Base-by-base conservation (phyloP, 2,329 filamentous ascomycete species). In the Colletotrichum musicola region DNA sequence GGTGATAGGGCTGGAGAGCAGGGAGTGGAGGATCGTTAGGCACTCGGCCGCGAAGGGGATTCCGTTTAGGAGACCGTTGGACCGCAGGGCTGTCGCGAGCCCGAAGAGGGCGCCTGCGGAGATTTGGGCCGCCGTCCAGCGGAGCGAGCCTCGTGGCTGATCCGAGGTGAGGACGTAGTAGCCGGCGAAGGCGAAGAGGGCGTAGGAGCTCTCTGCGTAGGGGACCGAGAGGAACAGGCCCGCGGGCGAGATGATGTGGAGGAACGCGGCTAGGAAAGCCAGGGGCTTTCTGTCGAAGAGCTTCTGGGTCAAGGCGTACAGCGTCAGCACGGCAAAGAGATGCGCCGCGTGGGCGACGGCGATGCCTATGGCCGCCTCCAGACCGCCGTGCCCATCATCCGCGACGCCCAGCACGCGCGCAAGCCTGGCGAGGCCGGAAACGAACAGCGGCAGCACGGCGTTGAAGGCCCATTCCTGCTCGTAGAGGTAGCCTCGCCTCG, bases 391-490 rank as follows among this genome's bases (percentile, higher is more conserved):
- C 16, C 70, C 68, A 38, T 49, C 64, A 49, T 61, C 54, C 27
- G 22, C 30, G 9, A 77, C 30, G 27, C 76, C 77, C 54, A 77
- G 46, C 12, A 58, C 71, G 47, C 71, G 70, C 25, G 81, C 67
- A 16, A 59, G 74, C 77, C 73, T 72, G 9, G 77, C 68, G 12
- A 85, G 20, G 44, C 71, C 72, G 10, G 80, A 77, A 22, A 87
- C 82, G 46, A 80, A 72, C 9, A 77, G 72, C 1, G 87, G 85
- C 53, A 89, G 71, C 68, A 80, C 81, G 64, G 75, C 72, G 44
- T 90, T 91, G 80, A 95, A 96, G 0, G 93, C 93, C 93, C 93
- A 96, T 79, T 95, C 92, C 80, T 96, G 93, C 81, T 97, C 93
- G 77, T 89, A 92, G 12, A 90, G 63, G 73, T 93, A 90, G 40